Evolutionary conservation across 1,284 basidiomycete species (phyloP), one percentile per base, ranked within the genome.

Genomic region (Sanghuangporus baumii): DNA sequence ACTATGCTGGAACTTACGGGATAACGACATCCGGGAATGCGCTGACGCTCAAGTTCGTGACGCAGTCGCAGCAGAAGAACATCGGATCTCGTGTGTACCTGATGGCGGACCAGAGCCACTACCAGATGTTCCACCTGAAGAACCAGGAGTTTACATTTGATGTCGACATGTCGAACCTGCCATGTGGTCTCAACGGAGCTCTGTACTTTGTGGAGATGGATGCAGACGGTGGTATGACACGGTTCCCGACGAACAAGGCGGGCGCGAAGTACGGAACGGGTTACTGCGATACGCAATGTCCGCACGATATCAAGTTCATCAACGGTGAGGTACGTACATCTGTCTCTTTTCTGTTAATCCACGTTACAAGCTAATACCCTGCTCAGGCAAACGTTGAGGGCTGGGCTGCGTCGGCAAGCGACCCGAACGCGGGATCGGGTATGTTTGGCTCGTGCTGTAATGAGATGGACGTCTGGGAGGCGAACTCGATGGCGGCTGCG

Each of bases 261-360:
- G 82, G 82, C 66, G 80, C 81, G 65, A 79, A 78, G 69, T 83
- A 81, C 71, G 82, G 82, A 61, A 83, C 81, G 54, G 81, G 81
- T 6, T 83, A 83, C 73, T 84, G 81, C 69, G 81, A 83, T 70
- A 77, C 82, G 9, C 82, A 85, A 69, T 85, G 83, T 75, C 82
- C 82, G 3, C 76, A 77, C 16, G 81, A 82, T 65, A 74, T 83
- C 71, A 84, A 83, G 71, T 83, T 82, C 71, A 82, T 83, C 69
- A 77, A 79, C 70, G 82, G 82, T 64, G 69, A 74, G 74, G 82
- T 82, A 67, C 26, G 26, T 3, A 31, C 26, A 31, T 31, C 26
- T 4, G 26, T 31, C 26, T 31, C 26, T 31, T 31, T 4, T 31
- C 26, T 31, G 26, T 31, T 31, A 31, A 4, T 31, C 26, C 26